These are phyloP conservation scores for Malbranchea cinnamomea DNA, from an alignment of 2,329 filamentous ascomycete genomes.

Conservation along the genomic window DNA sequence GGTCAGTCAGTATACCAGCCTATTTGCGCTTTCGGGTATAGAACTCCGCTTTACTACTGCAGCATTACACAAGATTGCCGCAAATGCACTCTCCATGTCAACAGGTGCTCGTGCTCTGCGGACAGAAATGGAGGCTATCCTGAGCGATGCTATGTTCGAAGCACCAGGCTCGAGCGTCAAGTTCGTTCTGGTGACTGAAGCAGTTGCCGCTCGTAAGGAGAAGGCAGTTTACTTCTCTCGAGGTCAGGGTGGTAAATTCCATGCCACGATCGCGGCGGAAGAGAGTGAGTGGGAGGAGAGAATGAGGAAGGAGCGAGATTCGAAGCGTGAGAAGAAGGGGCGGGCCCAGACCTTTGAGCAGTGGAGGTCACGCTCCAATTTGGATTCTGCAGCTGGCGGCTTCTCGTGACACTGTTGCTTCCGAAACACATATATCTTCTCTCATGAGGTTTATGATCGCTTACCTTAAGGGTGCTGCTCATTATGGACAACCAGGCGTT, in stretches of 20 bases:
- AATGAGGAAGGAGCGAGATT: slow-evolving; percentile 19
- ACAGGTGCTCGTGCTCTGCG: slow-evolving; percentile 70
- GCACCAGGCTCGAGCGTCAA: slow-evolving; percentile 51
- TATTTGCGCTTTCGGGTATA: slow-evolving; percentile 66
- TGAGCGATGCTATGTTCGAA: slow-evolving; percentile 70
- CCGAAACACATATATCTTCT: not conserved
- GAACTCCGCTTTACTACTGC: slow-evolving; percentile 70
- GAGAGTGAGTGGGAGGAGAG: slow-evolving; percentile 36
- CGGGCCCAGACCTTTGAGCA: slow-evolving; percentile 27
- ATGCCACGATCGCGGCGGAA: slow-evolving; percentile 35
- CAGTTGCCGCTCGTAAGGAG: slow-evolving; percentile 48
- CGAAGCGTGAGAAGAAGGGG: slow-evolving; percentile 15
- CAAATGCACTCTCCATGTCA: slow-evolving; percentile 49
- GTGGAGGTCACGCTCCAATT: slow-evolving; percentile 26
- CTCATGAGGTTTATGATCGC: not conserved
- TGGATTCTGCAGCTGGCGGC: slow-evolving; percentile 16
- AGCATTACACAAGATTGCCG: slow-evolving; percentile 68
- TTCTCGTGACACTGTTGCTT: not conserved
- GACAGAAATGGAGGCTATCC: slow-evolving; percentile 64
- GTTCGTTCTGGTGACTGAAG: slow-evolving; percentile 59
- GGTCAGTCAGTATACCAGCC: slow-evolving; percentile 71
- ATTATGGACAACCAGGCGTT: too few species aligned
- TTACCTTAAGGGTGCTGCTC: too few species aligned
- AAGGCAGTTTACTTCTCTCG: slow-evolving; percentile 37
- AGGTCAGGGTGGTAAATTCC: slow-evolving; percentile 36